Percentiles rank a stretch among this genome's conserved stretches.
Conservation (phyloP, 177 flowering plant species). For the Vitis hybrid region DNA sequence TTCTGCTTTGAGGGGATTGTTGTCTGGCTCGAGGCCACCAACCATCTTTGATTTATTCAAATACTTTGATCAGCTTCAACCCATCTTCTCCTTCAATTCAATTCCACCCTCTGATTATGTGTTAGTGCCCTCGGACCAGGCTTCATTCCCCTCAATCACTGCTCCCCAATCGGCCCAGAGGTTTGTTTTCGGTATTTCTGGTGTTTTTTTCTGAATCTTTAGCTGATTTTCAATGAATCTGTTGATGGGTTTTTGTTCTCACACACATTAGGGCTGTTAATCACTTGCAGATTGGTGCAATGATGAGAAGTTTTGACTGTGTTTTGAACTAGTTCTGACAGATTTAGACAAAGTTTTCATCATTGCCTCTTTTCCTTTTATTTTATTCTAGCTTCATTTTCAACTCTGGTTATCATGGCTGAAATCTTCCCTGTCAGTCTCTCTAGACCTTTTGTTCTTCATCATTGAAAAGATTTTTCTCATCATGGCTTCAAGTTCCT, state of each 20-base stretch:
- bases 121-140: conserved; percentile 49
- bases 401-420: conserved; percentile 9
- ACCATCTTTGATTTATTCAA: background rate
- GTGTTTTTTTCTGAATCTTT: too few relatives aligned
- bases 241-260: background rate
- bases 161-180: conserved; percentile 17
- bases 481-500: conserved; percentile 13
- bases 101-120: background rate
- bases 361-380: conserved; percentile 1
- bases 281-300: conserved; percentile 26
- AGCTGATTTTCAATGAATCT: background rate
- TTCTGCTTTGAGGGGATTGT: conserved; percentile 47
- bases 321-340: background rate
- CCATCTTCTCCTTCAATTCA: background rate
- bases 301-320: conserved; percentile 17
- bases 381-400: background rate
- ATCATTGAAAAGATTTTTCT: conserved; percentile 14
- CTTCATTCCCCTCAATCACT: conserved; percentile 56
- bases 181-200: too few relatives aligned
- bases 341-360: conserved; percentile 5
- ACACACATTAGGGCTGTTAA: background rate
- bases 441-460: background rate
- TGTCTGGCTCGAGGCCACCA: conserved; percentile 44
- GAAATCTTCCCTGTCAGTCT: conserved; percentile 4
- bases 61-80: background rate